phyloP scores from a whole-genome alignment of 306 rosid genomes.

The Carpinus viminea region DNA sequence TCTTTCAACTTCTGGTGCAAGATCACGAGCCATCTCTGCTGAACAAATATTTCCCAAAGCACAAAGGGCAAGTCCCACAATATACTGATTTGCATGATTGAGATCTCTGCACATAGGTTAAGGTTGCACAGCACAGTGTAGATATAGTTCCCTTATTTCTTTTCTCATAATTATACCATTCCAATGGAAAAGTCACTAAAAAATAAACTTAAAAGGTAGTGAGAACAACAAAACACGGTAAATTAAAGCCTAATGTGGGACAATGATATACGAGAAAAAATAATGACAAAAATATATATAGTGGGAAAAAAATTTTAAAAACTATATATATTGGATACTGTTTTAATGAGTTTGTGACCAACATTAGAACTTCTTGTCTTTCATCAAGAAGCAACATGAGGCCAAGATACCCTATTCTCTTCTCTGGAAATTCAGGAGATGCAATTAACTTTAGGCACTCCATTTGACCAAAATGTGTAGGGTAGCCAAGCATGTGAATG shows the following conservation, averaged over 20 bases:
- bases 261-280: constrained; percentile 12
- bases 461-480: constrained; percentile 99
- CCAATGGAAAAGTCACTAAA: constrained; percentile 12
- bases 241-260: neutral
- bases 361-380: constrained; percentile 99
- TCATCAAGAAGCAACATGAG: constrained; percentile 99
- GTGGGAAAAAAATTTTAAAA: neutral
- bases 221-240: neutral
- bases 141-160: constrained; percentile 18
- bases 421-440: constrained; percentile 95
- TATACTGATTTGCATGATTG: constrained; percentile 91
- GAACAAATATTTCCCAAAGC: constrained; percentile 99
- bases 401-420: constrained; percentile 98
- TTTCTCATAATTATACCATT: constrained; percentile 27
- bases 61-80: constrained; percentile 99
- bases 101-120: constrained; percentile 85
- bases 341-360: constrained; percentile 96
- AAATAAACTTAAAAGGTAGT: constrained; percentile 2
- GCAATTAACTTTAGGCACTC: constrained; percentile 97
- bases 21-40: constrained; percentile 99
- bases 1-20: constrained; percentile 95
- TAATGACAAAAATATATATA: constrained; percentile 18
- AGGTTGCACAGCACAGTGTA: constrained; percentile 45
- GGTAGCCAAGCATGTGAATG: constrained; percentile 99
- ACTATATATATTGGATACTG: constrained; percentile 71